Percentiles rank a stretch among this genome's conserved stretches.
Conservation (phyloP, 2,329 filamentous ascomycete species). For the Sarocladium strictum region DNA sequence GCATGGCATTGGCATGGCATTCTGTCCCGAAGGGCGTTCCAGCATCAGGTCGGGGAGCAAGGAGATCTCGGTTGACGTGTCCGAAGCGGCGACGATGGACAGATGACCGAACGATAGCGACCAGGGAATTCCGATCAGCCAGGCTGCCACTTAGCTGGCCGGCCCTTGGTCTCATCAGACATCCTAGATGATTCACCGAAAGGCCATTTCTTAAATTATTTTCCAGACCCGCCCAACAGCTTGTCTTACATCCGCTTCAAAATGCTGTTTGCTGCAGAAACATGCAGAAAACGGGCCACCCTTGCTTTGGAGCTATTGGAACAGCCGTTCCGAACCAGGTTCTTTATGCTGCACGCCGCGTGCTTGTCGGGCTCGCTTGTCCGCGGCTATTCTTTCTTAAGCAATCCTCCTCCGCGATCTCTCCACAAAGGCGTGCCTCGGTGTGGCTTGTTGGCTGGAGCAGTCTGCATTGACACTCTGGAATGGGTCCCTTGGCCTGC, state of each 20-base stretch:
- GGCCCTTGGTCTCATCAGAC: too few relatives aligned
- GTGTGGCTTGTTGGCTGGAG: slow-evolving; percentile 1
- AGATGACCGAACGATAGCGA: neutral
- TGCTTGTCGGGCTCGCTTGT: neutral
- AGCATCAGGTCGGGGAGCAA: neutral
- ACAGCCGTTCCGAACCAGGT: neutral
- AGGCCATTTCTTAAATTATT: too few relatives aligned
- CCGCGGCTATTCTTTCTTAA: slow-evolving; percentile 5
- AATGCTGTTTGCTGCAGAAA: neutral
- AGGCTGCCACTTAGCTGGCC: too few relatives aligned
- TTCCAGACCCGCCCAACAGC: neutral
- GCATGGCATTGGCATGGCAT: neutral
- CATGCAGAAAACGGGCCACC: neutral
- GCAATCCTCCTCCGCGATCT: slow-evolving; percentile 2
- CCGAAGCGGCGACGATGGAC: slow-evolving; percentile 5
- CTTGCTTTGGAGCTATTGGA: slow-evolving; percentile 7
- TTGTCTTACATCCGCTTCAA: neutral
- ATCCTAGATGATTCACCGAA: neutral
- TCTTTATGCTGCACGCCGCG: neutral
- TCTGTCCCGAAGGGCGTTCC: neutral
- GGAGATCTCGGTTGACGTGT: neutral
- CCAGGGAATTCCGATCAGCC: neutral
- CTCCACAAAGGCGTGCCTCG: neutral
- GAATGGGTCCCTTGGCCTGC: neutral
- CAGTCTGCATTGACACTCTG: neutral